Percentiles rank a stretch among this genome's conserved stretches.
These are phyloP conservation scores for Hypocrella siamensis DNA, from an alignment of 2,329 filamentous ascomycete genomes.

Conservation along the genomic window DNA sequence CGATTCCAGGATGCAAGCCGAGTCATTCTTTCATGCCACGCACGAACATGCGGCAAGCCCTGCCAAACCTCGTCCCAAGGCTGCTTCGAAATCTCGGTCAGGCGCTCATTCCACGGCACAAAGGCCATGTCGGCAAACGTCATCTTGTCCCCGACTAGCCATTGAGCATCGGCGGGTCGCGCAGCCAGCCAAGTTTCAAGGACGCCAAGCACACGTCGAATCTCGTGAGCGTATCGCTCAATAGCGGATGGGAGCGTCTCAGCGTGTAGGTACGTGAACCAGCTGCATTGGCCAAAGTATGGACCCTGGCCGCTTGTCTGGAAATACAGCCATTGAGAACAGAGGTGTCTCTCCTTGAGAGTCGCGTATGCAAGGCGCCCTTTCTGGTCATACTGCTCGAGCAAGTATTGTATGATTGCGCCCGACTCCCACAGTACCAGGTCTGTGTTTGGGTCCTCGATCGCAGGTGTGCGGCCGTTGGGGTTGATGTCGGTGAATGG, in stretches of 20 bases:
- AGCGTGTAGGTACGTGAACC: constrained; percentile 14
- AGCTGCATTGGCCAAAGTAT: constrained; percentile 18
- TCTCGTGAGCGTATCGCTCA: constrained; percentile 15
- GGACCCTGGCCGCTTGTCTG: constrained; percentile 24
- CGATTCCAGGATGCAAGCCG: neutral
- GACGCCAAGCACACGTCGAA: constrained; percentile 13
- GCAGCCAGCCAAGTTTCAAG: constrained; percentile 12
- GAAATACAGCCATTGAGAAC: constrained; percentile 17
- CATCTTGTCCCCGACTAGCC: constrained; percentile 4
- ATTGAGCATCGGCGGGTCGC: neutral
- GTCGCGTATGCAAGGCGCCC: constrained; percentile 10
- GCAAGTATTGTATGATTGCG: constrained; percentile 15
- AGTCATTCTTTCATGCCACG: constrained; percentile 3
- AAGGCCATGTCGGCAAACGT: constrained; percentile 4
- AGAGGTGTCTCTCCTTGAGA: constrained; percentile 7
- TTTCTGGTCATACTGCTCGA: constrained; percentile 13
- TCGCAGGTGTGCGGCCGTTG: constrained; percentile 17
- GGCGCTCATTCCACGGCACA: constrained; percentile 2
- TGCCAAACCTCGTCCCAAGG: neutral
- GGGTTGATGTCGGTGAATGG: constrained; percentile 14
- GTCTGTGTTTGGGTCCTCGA: constrained; percentile 17
- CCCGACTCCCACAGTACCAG: constrained; percentile 11
- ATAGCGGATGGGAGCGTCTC: constrained; percentile 13
- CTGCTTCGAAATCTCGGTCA: neutral
- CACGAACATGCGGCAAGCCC: constrained; percentile 1